Percentiles rank a stretch among this genome's conserved stretches.
Conservation (phyloP, 495 filamentous ascomycete species). For the Penicillium coprophilum region DNA sequence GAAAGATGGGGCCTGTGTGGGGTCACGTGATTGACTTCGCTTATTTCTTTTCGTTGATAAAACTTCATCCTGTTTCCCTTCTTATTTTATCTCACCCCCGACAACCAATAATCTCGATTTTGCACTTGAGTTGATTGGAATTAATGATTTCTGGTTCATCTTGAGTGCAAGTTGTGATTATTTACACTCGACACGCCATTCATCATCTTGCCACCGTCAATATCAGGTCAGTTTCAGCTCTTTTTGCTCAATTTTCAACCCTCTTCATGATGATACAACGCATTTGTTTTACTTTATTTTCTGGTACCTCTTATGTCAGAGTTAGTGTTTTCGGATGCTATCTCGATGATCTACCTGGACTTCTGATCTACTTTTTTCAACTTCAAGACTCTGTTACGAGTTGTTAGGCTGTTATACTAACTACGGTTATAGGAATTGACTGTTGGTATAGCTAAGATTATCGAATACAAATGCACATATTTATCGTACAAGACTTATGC, state of each 20-base stretch:
- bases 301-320: constrained; percentile 68
- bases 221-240: constrained; percentile 34
- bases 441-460: neutral
- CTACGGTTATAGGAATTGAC: constrained; percentile 15
- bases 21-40: constrained; percentile 27
- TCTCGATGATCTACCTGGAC: constrained; percentile 62
- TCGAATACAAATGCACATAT: neutral
- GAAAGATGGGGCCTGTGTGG: constrained; percentile 21
- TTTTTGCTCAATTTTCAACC: constrained; percentile 5
- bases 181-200: neutral
- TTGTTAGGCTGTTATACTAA: constrained; percentile 27
- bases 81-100: constrained; percentile 11
- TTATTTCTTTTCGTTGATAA: constrained; percentile 19
- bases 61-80: constrained; percentile 11
- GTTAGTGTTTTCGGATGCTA: constrained; percentile 39
- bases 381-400: constrained; percentile 9
- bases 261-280: constrained; percentile 48
- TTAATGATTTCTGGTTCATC: constrained; percentile 3
- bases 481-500: neutral
- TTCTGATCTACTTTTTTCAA: constrained; percentile 48
- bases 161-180: neutral
- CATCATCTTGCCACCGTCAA: neutral
- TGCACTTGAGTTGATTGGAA: constrained; percentile 3
- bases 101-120: neutral
- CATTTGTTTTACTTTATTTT: constrained; percentile 47